phyloP scores from a whole-genome alignment of 2,329 filamentous ascomycete genomes.

The Aspergillus ustus region DNA sequence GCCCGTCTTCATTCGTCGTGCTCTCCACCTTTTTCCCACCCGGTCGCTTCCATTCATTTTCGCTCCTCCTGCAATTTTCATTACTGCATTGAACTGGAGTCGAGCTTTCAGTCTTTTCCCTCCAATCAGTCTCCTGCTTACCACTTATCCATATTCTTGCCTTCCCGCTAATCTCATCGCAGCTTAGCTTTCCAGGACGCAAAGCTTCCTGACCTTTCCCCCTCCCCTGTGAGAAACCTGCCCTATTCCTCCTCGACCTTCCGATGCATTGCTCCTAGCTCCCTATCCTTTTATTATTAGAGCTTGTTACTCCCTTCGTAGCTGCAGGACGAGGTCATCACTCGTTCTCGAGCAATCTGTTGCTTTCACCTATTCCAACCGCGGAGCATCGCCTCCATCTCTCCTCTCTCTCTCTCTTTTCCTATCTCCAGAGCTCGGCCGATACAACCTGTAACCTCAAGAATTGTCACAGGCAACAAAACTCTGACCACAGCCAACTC shows the following conservation, averaged over 20 bases:
- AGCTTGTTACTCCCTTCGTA: conserved; percentile 19
- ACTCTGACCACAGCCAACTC: conserved; percentile 1
- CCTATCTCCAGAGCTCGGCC: neutral
- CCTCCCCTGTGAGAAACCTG: conserved; percentile 16
- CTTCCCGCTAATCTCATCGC: conserved; percentile 11
- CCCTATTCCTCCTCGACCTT: conserved; percentile 16
- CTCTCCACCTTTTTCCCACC: conserved; percentile 14
- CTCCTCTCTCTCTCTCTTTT: conserved; percentile 10
- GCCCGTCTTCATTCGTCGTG: neutral
- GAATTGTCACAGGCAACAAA: conserved; percentile 13
- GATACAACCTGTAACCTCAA: conserved; percentile 9
- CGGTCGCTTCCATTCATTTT: conserved; percentile 15
- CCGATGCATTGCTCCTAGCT: conserved; percentile 16
- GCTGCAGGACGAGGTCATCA: conserved; percentile 16
- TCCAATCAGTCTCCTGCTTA: conserved; percentile 22
- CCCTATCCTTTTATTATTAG: conserved; percentile 8
- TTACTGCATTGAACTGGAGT: conserved; percentile 9
- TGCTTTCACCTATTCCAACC: conserved; percentile 1
- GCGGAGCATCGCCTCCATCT: neutral
- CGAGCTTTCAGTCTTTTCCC: conserved; percentile 15
- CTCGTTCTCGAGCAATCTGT: conserved; percentile 14
- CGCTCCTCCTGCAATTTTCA: conserved; percentile 13
- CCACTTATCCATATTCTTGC: conserved; percentile 21
- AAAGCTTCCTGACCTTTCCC: conserved; percentile 20
- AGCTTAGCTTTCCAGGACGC: conserved; percentile 16